Evolutionary conservation across 495 filamentous ascomycete genomes (phyloP), one percentile per base, ranked within the genome.

Genomic region (Penicillium waksmanii): DNA sequence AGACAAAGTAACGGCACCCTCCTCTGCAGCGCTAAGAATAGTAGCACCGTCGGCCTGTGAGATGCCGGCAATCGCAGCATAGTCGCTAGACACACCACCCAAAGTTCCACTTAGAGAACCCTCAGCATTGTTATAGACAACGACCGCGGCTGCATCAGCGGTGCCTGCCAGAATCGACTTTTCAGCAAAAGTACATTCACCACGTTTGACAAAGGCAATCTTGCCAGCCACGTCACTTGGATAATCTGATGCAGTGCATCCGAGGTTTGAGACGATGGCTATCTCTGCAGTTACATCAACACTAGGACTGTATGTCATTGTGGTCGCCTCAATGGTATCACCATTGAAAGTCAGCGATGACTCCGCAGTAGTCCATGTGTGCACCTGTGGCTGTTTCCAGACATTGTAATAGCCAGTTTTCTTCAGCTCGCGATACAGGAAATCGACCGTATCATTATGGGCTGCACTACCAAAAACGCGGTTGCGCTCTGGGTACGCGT

Each of bases 41-140:
- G 71, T 69, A 40, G 75, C 51, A 19, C 85, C 88, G 23, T 84
- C 81, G 8, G 70, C 78, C 25, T 75, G 71, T 23, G 73, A 75
- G 66, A 92, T 78, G 36, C 82, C 80, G 0, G 80, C 78, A 42
- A 82, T 79, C 1, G 86, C 79, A 9, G 84, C 78, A 35, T 81
- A 73, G 1, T 78, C 75, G 43, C 71, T 77, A 13, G 77, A 74
- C 1, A 75, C 73, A 5, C 58, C 75, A 50, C 84, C 84, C 2
- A 91, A 76, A 13, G 87, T 90, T 42, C 81, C 77, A 18, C 72
- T 63, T 2, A 88, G 59, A 17, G 64, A 33, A 4, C 86, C 87
- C 0, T 69, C 69, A 13, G 69, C 79, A 65, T 90, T 89, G 75
- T 91, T 89, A 71, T 90, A 91, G 54, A 90, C 77, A 63, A 90